Percentiles rank a stretch among this genome's conserved stretches.
phyloP scores from a whole-genome alignment of 2,329 filamentous ascomycete genomes.

The Fonsecaea pedrosoi region DNA sequence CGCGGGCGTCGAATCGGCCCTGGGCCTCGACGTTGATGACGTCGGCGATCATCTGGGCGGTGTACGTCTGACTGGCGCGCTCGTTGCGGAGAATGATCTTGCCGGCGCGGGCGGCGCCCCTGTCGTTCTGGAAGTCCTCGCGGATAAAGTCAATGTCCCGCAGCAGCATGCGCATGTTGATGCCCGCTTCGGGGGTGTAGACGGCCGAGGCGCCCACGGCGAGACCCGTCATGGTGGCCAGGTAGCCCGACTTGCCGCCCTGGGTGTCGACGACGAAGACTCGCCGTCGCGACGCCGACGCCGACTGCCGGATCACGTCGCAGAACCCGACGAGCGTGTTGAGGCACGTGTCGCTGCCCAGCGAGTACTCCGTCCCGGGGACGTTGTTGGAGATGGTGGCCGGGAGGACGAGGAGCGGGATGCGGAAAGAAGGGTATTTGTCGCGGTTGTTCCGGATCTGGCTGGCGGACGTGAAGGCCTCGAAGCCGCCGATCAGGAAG shows the following conservation, averaged over 20 bases:
- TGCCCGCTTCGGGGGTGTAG: slow-evolving; percentile 96
- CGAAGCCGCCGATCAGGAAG: slow-evolving; percentile 92
- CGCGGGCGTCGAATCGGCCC: slow-evolving; percentile 88
- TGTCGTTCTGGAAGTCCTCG: slow-evolving; percentile 81
- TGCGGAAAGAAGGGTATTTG: slow-evolving; percentile 83
- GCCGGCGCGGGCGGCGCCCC: slow-evolving; percentile 85
- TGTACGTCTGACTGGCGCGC: slow-evolving; percentile 87
- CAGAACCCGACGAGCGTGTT: slow-evolving; percentile 96
- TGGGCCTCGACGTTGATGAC: slow-evolving; percentile 95
- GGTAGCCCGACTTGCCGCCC: slow-evolving; percentile 90
- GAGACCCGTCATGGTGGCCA: slow-evolving; percentile 87
- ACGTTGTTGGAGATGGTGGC: slow-evolving; percentile 99
- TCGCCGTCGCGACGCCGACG: slow-evolving; percentile 86
- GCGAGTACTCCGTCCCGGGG: slow-evolving; percentile 93
- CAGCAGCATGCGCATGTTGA: slow-evolving; percentile 90
- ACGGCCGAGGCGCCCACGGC: slow-evolving; percentile 91
- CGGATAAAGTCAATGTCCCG: slow-evolving; percentile 89
- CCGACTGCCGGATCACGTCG: slow-evolving; percentile 96
- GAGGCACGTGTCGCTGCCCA: slow-evolving; percentile 94
- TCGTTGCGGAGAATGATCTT: slow-evolving; percentile 96
- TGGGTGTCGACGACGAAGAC: slow-evolving; percentile 99
- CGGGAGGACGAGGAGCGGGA: slow-evolving; percentile 87
- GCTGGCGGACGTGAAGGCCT: slow-evolving; percentile 90
- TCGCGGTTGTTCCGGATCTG: slow-evolving; percentile 82
- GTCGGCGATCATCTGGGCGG: slow-evolving; percentile 90